These are phyloP conservation scores for Camellia granthamiana DNA, from an alignment of 148 eudicot species.

Conservation along the genomic window DNA sequence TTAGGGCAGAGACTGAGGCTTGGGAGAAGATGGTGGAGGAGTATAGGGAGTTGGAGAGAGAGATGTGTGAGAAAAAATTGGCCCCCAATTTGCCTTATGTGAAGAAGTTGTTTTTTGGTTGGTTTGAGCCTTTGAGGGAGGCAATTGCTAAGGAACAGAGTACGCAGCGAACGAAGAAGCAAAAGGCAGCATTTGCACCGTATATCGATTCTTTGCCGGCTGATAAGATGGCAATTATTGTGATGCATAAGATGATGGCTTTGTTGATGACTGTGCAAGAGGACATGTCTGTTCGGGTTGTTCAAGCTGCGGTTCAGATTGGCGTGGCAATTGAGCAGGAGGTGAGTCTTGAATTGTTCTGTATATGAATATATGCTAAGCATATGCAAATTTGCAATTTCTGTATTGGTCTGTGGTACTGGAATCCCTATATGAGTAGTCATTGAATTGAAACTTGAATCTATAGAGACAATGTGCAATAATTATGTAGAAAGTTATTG, in stretches of 20 bases:
- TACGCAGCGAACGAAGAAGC: slow-evolving; percentile 40
- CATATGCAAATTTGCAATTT: not conserved
- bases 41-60: slow-evolving; percentile 70
- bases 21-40: slow-evolving; percentile 88
- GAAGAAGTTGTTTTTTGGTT: slow-evolving; percentile 70
- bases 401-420: not conserved
- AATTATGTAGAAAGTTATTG: not conserved
- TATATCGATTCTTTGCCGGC: slow-evolving; percentile 68
- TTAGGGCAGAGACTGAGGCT: slow-evolving; percentile 80
- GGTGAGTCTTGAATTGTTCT: slow-evolving; percentile 32
- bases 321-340: slow-evolving; percentile 83
- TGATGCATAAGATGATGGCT: slow-evolving; percentile 88
- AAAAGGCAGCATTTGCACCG: slow-evolving; percentile 47
- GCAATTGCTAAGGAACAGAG: slow-evolving; percentile 76
- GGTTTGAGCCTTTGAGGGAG: slow-evolving; percentile 86
- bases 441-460: not conserved
- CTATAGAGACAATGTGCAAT: not conserved
- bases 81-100: slow-evolving; percentile 89
- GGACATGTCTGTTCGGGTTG: slow-evolving; percentile 55
- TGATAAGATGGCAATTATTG: slow-evolving; percentile 91
- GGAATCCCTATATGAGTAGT: not conserved
- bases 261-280: slow-evolving; percentile 63
- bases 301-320: slow-evolving; percentile 76
- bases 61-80: slow-evolving; percentile 79
- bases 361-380: not conserved